Conservation (phyloP, 1,284 basidiomycete genomes). For the Coniferiporia weirii region DNA sequence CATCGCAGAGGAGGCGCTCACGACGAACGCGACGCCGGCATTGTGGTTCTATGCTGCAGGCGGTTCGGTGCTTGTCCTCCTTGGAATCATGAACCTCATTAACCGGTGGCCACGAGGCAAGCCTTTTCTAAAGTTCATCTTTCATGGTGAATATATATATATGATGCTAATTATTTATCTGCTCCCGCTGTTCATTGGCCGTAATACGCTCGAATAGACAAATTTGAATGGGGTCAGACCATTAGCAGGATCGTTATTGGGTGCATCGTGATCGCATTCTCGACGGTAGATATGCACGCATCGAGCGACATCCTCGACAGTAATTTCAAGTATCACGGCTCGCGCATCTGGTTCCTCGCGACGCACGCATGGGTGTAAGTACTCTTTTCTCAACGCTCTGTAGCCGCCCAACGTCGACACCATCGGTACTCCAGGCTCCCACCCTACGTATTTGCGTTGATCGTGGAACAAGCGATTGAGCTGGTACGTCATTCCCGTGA, state of each 20-base stretch:
- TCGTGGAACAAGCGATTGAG: conserved; percentile 11
- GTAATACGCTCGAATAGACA: background rate
- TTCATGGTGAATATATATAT: background rate
- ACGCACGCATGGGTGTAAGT: conserved; percentile 13
- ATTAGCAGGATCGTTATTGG: conserved; percentile 13
- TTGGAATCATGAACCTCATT: conserved; percentile 5
- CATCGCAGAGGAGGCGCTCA: conserved; percentile 9
- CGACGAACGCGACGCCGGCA: conserved; percentile 13
- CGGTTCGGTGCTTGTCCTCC: conserved; percentile 2
- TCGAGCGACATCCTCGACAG: background rate
- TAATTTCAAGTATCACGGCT: conserved; percentile 10
- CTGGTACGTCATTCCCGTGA: conserved; percentile 2
- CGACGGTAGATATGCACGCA: conserved; percentile 10
- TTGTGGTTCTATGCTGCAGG: conserved; percentile 18
- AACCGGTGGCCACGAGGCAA: conserved; percentile 7
- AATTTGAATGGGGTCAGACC: conserved; percentile 17
- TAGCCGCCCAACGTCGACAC: background rate
- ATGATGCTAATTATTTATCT: background rate
- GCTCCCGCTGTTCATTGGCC: background rate
- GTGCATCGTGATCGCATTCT: conserved; percentile 4
- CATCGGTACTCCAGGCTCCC: background rate
- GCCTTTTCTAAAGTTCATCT: background rate
- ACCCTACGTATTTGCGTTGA: conserved; percentile 6
- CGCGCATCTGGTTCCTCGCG: conserved; percentile 15
- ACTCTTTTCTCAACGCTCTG: background rate